Evolutionary conservation across 495 filamentous ascomycete species (phyloP), one percentile per base, ranked within the genome.

Genomic region (Xanthoparmelia taractica): DNA sequence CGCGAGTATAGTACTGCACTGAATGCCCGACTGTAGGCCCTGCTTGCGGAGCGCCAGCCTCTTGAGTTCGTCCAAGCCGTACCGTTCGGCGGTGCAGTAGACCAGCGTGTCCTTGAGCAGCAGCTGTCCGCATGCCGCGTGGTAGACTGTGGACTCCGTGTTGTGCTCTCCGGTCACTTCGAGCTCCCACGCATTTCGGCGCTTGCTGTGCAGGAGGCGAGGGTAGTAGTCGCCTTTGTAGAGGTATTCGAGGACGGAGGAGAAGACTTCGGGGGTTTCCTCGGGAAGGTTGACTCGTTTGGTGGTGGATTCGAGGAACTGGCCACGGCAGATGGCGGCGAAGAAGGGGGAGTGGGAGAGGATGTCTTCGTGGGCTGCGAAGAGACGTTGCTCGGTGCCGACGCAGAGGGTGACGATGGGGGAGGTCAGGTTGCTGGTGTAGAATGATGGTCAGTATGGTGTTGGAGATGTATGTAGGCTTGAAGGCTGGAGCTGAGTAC

Each of bases 141-240:
- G 85, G 65, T 84, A 90, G 64, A 93, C 76, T 15, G 89, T 92
- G 20, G 88, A 80, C 60, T 72, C 54, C 75, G 74, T 52, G 59
- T 67, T 38, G 47, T 71, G 68, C 57, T 74, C 73, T 13, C 70
- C 65, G 8, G 76, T 70, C 61, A 82, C 80, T 67, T 91, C 88
- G n/a, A 92, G 73, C 70, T 89, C 85, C 85, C 86, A 91, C 47
- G 80, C 79, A 71, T 85, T 82, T 33, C 77, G 76, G 38, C 80
- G 82, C 72, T 86, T 84, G 75, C 88, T 87, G 75, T 89, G 87
- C 29, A 86, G 67, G 27, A 93, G 75, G 23, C 86, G 83, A 1
- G 89, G 92, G 63, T 87, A 92, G 75, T 97, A 97, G 72, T 96
- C 92, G 66, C 89, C 91, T 80, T 92, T 92, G 82, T 97, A 96